Percentiles rank a stretch among this genome's conserved stretches.
Evolutionary conservation across 1,284 basidiomycete genomes (phyloP).

Genomic region (Austroboletus olivaceoglutinosus): DNA sequence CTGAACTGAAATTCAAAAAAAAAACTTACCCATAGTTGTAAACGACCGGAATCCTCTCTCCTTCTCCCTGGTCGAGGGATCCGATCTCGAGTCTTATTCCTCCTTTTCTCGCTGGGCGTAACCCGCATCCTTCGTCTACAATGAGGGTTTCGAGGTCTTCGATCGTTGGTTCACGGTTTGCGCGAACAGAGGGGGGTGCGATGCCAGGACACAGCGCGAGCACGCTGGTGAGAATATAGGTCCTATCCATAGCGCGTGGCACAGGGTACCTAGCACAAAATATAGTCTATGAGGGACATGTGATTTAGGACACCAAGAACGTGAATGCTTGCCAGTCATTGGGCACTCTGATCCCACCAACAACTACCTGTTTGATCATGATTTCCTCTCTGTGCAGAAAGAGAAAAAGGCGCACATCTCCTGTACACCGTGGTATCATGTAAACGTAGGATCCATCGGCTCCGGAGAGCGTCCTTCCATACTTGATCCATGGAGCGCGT

Average conservation of each 20-base stretch:
- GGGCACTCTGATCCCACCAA: slow-evolving; percentile 61
- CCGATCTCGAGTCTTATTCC: slow-evolving; percentile 70
- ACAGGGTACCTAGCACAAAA: slow-evolving; percentile 45
- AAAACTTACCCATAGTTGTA: slow-evolving; percentile 69
- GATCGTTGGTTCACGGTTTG: slow-evolving; percentile 48
- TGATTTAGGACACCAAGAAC: background rate
- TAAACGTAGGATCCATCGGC: slow-evolving; percentile 58
- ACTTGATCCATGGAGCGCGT: slow-evolving; percentile 69
- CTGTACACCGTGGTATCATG: slow-evolving; percentile 66
- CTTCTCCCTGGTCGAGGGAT: slow-evolving; percentile 33
- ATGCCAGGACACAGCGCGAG: slow-evolving; percentile 66
- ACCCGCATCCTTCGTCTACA: slow-evolving; percentile 69
- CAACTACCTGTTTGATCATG: slow-evolving; percentile 45
- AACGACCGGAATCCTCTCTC: slow-evolving; percentile 40
- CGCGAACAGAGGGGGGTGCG: slow-evolving; percentile 55
- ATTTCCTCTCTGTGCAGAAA: background rate
- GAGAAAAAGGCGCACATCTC: slow-evolving; percentile 50
- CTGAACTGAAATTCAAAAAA: slow-evolving; percentile 25
- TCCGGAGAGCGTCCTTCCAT: slow-evolving; percentile 55
- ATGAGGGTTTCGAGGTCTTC: slow-evolving; percentile 63
- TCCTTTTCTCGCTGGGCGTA: slow-evolving; percentile 67
- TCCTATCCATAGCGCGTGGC: slow-evolving; percentile 59
- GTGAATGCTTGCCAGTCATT: slow-evolving; percentile 57
- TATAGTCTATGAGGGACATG: background rate
- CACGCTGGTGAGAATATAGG: slow-evolving; percentile 56